Evolutionary conservation across 2,329 filamentous ascomycete genomes (phyloP).

Genomic region (Mycosphaerella arachidis): DNA sequence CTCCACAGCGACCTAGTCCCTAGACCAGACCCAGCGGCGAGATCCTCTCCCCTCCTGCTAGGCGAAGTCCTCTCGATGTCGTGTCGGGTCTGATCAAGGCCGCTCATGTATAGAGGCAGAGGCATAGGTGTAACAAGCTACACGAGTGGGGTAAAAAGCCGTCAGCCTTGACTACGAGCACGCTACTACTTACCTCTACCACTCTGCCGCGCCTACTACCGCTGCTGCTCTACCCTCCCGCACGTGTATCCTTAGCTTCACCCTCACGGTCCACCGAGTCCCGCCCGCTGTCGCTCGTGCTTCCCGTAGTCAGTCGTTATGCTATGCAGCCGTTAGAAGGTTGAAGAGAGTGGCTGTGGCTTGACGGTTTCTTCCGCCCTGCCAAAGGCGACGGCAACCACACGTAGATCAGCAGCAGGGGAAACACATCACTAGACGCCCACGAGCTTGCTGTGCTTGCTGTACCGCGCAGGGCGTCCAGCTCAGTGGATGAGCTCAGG

Average conservation of each 20-base stretch:
- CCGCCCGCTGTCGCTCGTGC: neutral
- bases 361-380: neutral
- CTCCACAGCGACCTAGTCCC: neutral
- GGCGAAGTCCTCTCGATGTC: too few species aligned
- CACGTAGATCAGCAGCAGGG: neutral
- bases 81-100: too few species aligned
- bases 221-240: too few species aligned
- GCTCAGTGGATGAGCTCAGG: neutral
- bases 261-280: neutral
- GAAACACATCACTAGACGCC: neutral
- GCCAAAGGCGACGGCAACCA: neutral
- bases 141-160: too few species aligned
- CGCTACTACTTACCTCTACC: too few species aligned
- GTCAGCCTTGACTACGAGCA: too few species aligned
- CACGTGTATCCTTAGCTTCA: neutral
- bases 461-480: neutral
- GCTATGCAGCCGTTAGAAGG: neutral
- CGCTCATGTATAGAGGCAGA: too few species aligned
- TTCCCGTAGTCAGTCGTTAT: neutral
- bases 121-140: too few species aligned
- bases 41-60: neutral
- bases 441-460: neutral
- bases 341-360: neutral
- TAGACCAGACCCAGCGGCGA: neutral
- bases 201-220: too few species aligned